Percentiles rank a stretch among this genome's conserved stretches.
phyloP scores from a whole-genome alignment of 192 early-diverging fungal genomes.

The Linnemannia exigua region DNA sequence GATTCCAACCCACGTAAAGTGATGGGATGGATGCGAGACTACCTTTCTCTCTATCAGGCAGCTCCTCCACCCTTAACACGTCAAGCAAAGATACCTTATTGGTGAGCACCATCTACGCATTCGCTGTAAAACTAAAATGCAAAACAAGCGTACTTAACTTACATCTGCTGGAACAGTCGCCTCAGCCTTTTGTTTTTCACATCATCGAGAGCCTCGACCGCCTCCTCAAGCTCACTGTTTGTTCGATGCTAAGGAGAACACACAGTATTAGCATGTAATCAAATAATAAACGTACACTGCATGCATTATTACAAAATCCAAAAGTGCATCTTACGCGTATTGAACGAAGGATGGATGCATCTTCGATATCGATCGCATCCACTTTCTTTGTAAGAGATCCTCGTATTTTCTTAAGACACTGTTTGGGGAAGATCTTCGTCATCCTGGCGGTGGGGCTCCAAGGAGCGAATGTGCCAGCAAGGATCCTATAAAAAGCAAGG shows the following conservation, averaged over 20 bases:
- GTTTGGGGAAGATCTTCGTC: conserved; percentile 17
- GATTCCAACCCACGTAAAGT: too few species aligned
- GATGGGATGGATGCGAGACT: too few species aligned
- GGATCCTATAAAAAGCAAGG: conserved; percentile 19
- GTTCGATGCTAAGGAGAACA: conserved; percentile 20
- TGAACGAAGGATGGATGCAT: conserved; percentile 6
- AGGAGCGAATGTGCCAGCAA: conserved; percentile 26
- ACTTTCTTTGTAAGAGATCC: conserved; percentile 20
- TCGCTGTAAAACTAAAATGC: not conserved
- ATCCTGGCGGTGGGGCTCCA: conserved; percentile 22
- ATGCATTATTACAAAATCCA: not conserved
- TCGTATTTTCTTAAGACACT: conserved; percentile 13
- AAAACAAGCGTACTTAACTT: not conserved
- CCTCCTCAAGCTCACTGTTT: conserved; percentile 20
- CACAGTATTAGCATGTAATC: conserved; percentile 1
- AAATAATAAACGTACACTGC: not conserved
- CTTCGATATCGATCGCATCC: conserved; percentile 17
- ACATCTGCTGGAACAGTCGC: conserved; percentile 28
- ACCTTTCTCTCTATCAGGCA: conserved; percentile 10
- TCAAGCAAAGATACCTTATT: conserved; percentile 9
- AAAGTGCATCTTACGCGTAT: conserved; percentile 10
- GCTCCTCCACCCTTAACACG: conserved; percentile 16
- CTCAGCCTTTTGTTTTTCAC: conserved; percentile 20
- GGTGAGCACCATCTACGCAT: not conserved
- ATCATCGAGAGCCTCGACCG: conserved; percentile 12